Percentiles rank a stretch among this genome's conserved stretches.
These are phyloP conservation scores for Datura wrightii DNA, from an alignment of 257 asterid species.

Conservation along the genomic window DNA sequence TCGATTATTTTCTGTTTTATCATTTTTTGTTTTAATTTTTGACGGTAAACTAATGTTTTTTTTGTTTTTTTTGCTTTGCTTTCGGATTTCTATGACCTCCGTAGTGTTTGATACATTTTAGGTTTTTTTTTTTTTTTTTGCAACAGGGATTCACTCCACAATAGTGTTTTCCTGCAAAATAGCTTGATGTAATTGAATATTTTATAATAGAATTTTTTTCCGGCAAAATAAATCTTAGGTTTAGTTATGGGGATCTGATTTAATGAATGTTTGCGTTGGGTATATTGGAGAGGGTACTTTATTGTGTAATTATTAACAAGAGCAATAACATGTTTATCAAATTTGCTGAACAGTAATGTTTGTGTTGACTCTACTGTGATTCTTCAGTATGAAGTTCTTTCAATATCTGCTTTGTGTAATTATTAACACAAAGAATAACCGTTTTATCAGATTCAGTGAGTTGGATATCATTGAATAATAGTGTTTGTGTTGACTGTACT, in stretches of 20 bases:
- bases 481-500: not conserved
- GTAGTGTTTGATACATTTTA: conserved; percentile 40
- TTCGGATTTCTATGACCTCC: conserved; percentile 64
- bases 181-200: not conserved
- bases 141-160: conserved; percentile 18
- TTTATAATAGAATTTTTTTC: not conserved
- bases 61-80: not conserved
- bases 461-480: not conserved
- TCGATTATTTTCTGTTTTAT: conserved; percentile 36
- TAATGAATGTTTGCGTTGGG: not conserved
- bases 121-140: conserved; percentile 52
- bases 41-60: too few relatives aligned
- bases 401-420: not conserved
- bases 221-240: not conserved
- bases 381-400: not conserved
- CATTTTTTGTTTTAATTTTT: conserved; percentile 35
- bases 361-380: not conserved
- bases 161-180: not conserved
- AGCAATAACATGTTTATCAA: not conserved
- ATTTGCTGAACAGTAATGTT: not conserved
- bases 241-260: not conserved
- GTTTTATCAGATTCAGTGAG: not conserved
- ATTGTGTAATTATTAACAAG: not conserved
- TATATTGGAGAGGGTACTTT: not conserved
- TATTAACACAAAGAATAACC: not conserved